Base-by-base conservation (phyloP, 129 eudicot genomes). In the Pittosporum tobira region DNA sequence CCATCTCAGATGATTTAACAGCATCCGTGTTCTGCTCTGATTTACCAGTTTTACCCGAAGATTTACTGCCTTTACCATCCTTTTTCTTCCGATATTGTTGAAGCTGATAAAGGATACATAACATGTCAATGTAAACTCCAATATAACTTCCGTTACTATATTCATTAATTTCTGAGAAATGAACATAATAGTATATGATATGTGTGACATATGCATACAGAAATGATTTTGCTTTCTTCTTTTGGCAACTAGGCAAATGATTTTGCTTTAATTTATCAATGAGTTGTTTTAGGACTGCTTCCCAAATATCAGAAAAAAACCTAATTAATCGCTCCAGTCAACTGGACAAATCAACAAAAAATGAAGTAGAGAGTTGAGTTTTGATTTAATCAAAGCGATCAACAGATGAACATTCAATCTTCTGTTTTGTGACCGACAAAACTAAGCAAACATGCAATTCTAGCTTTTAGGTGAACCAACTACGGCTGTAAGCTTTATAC, bases 61-160 rank as follows among this genome's bases (percentile, higher is more conserved):
- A 72, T 68, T 71, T 87, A 50, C 82, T 66, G 50, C 94, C 98
- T 81, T 91, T 86, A 68, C 67, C 81, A 70, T 86, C 88, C 77
- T 89, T 91, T 75, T 91, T 91, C 70, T 86, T 86, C 64, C 88
- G 88, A 63, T 78, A 93, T 69, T 93, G 99, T 61, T 87, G 96
- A 47, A 93, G 91, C 98, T 91, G 94, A 55, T 49, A 71, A 57
- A 15, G 43, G 61, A 70, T 14, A 73, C 15, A 65, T 31, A 47
- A 15, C 24, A 62, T 31, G 37, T 56, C 58, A 66, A 30, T 19
- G 21, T 27, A 66, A 36, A 56, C 19, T 64, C 36, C 42, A 64
- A 1, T 48, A 11, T 24, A 24, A 60, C 52, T 59, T 56, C 29
- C 46, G 58, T 3, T 30, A 24, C 22, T 36, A 1, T 42, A 3